phyloP scores from a whole-genome alignment of 768 basidiomycete genomes.

The Mycena vitilis region DNA sequence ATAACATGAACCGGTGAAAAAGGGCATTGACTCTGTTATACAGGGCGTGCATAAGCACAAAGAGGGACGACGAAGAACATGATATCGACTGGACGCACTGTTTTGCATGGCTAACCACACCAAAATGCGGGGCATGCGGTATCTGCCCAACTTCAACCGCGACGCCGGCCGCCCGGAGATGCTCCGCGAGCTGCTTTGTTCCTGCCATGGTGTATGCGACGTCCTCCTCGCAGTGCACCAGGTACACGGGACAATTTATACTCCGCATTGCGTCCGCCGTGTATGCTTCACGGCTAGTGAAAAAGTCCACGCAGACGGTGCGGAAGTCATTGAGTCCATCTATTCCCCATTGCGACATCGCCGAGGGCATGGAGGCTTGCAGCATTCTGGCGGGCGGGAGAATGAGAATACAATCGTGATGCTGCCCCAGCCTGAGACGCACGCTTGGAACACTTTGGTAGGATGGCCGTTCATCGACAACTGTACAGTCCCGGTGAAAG shows the following conservation, averaged over 20 bases:
- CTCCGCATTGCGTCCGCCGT: constrained; percentile 17
- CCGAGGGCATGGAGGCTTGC: background rate
- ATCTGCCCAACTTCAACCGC: constrained; percentile 23
- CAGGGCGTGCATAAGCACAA: background rate
- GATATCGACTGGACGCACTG: constrained; percentile 13
- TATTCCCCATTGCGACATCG: constrained; percentile 16
- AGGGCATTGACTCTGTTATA: constrained; percentile 11
- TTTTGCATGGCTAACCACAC: constrained; percentile 22
- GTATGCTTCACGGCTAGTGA: constrained; percentile 30
- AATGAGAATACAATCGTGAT: too few species aligned
- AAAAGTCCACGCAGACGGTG: constrained; percentile 32
- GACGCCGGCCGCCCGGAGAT: constrained; percentile 26
- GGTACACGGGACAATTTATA: constrained; percentile 26
- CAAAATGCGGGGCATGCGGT: constrained; percentile 32
- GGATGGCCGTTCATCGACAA: constrained; percentile 25
- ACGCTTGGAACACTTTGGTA: constrained; percentile 23
- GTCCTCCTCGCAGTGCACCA: constrained; percentile 38
- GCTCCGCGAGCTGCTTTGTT: constrained; percentile 21
- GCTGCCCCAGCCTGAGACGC: constrained; percentile 1
- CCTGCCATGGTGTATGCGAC: constrained; percentile 34
- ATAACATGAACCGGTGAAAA: background rate
- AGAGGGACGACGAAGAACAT: too few species aligned
- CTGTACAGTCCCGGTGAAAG: constrained; percentile 26
- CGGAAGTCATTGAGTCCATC: constrained; percentile 27
- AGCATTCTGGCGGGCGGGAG: constrained; percentile 10